phyloP scores from a whole-genome alignment of 2,329 filamentous ascomycete species.

The Monosporascus sp. region DNA sequence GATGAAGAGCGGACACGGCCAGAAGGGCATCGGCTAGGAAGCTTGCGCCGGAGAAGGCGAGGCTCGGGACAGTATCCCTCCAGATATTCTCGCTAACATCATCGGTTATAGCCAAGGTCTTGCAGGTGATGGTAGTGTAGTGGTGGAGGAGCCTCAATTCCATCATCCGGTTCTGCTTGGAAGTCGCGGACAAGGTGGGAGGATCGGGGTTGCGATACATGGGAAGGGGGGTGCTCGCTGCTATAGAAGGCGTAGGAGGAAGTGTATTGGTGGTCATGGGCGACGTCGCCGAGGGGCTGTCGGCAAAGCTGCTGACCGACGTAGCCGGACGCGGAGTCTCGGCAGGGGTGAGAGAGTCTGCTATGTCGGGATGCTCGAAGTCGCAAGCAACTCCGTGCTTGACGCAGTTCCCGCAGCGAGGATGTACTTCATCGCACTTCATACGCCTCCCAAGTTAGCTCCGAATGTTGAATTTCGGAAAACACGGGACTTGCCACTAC shows the following conservation, averaged over 20 bases:
- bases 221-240: constrained; percentile 28
- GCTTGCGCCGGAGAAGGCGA: constrained; percentile 54
- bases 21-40: constrained; percentile 60
- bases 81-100: constrained; percentile 51
- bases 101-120: constrained; percentile 52
- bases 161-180: constrained; percentile 41
- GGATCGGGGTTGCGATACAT: constrained; percentile 30
- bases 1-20: constrained; percentile 58
- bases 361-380: constrained; percentile 50
- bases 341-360: constrained; percentile 37
- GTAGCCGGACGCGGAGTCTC: constrained; percentile 28
- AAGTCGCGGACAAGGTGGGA: constrained; percentile 29
- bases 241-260: constrained; percentile 17
- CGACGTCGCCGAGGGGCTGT: constrained; percentile 16
- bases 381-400: constrained; percentile 64
- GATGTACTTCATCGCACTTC: constrained; percentile 62
- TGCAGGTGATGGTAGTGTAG: constrained; percentile 55
- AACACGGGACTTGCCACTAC: background rate
- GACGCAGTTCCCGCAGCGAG: constrained; percentile 59
- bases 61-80: constrained; percentile 53
- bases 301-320: constrained; percentile 21
- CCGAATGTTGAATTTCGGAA: background rate
- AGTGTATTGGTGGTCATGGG: constrained; percentile 11
- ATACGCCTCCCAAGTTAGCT: background rate
- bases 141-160: constrained; percentile 62